Evolutionary conservation across 345 rosid genomes (phyloP), one percentile per base, ranked within the genome.

Genomic region (Balakata baccata): DNA sequence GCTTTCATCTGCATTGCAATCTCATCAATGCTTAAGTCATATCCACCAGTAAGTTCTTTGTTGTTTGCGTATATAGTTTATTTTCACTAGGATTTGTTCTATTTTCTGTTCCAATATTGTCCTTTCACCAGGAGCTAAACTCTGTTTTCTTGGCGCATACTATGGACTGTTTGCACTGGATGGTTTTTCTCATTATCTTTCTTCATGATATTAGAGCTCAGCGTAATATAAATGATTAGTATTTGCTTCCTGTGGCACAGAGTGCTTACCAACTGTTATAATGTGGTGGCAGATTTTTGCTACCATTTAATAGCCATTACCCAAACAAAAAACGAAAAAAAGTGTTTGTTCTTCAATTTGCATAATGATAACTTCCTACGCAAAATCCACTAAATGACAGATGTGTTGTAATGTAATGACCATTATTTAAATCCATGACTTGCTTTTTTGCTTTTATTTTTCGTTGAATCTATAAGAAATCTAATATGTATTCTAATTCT

Each of bases 1-100:
- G 98, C 97, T 72, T 91, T 95, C 73, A 82, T 89, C 74, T 95
- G 89, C 80, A 41, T 91, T 61, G 86, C 96, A 20, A 86, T 95
- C 87, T 85, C 89, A 63, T 87, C 96, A 54, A 87, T 91, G 86
- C 92, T 92, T 51, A 95, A 95, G 76, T 89, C 99, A 73, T 92
- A 92, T 75, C 97, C 98, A 72, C 92, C 98, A 7, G 98, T 95
- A 81, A 87, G 96, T 85, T 62, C 45, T 70, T 2, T 7, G 20
- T 58, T 67, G 20, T 65, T 46, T 53, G 45, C 66, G 17, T 41
- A 17, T 4, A 41, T 20, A 56, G 17, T 41, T 4, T 23, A 2
- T 17, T 41, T 7, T 64, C 39, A 61, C 20, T 17, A 17, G n/a
- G 67, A 8, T 39, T 64, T 14, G 41, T 41, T 17, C 50, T 38